These are phyloP conservation scores for Heliamphora exappendiculata DNA, from an alignment of 148 eudicot genomes.

Conservation along the genomic window DNA sequence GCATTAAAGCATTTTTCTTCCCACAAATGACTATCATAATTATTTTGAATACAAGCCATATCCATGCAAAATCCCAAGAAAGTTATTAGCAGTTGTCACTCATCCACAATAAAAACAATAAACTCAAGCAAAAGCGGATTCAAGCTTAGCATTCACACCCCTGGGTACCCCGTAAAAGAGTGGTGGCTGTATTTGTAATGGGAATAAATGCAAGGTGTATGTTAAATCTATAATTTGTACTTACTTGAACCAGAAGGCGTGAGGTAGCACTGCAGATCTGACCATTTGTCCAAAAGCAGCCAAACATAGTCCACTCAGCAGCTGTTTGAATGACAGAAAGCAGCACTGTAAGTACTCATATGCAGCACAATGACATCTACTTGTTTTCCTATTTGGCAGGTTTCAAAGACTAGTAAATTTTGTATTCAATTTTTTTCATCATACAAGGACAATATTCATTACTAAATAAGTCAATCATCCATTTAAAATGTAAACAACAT, in stretches of 20 bases:
- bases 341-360: background rate
- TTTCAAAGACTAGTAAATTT: background rate
- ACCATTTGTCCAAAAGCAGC: conserved; percentile 99
- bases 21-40: background rate
- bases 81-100: background rate
- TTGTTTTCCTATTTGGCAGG: background rate
- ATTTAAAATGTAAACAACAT: background rate
- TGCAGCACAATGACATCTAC: background rate
- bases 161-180: background rate
- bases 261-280: conserved; percentile 99
- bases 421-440: background rate
- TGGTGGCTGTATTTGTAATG: background rate
- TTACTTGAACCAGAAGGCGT: conserved; percentile 84
- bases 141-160: background rate
- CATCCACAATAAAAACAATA: background rate
- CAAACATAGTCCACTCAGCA: conserved; percentile 93
- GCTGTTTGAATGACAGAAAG: conserved; percentile 38
- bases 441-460: conserved; percentile 4
- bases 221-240: conserved; percentile 9
- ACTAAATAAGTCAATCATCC: background rate
- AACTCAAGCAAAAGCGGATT: background rate
- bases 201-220: background rate
- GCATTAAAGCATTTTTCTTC: background rate
- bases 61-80: background rate
- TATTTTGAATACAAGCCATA: background rate